Evolutionary conservation across 768 basidiomycete genomes (phyloP).

Genomic region (Amanita pseudoporphyria): DNA sequence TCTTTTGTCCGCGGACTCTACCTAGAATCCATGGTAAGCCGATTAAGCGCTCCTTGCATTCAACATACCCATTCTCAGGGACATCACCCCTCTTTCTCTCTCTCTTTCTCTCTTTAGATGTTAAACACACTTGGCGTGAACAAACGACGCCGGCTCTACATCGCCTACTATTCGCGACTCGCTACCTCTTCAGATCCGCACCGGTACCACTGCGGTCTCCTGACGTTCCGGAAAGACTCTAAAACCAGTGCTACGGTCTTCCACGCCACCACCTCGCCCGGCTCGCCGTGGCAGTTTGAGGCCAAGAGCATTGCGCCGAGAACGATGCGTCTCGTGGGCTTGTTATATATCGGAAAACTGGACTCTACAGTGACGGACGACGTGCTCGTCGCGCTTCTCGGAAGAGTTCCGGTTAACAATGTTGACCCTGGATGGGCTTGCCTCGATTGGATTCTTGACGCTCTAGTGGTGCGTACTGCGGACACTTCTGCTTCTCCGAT

Average conservation of each 20-base stretch:
- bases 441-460: background rate
- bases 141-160: slow-evolving; percentile 1
- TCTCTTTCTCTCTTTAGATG: too few relatives aligned
- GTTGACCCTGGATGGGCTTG: background rate
- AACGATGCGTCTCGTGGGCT: background rate
- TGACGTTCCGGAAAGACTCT: background rate
- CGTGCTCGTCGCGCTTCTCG: background rate
- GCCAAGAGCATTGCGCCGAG: background rate
- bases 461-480: background rate
- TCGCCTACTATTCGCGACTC: background rate
- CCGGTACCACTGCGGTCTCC: background rate
- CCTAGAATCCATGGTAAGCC: too few relatives aligned
- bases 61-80: too few relatives aligned
- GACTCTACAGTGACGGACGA: background rate
- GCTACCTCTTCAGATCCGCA: background rate
- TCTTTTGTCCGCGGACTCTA: too few relatives aligned
- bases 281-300: background rate
- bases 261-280: background rate
- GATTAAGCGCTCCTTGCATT: too few relatives aligned
- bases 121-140: background rate
- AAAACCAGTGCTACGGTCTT: background rate
- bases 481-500: too few relatives aligned
- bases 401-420: background rate
- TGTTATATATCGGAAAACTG: background rate
- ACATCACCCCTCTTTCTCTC: too few relatives aligned